These are phyloP conservation scores for Thecaphora frezii DNA, from an alignment of 1,284 basidiomycete genomes.

Conservation along the genomic window DNA sequence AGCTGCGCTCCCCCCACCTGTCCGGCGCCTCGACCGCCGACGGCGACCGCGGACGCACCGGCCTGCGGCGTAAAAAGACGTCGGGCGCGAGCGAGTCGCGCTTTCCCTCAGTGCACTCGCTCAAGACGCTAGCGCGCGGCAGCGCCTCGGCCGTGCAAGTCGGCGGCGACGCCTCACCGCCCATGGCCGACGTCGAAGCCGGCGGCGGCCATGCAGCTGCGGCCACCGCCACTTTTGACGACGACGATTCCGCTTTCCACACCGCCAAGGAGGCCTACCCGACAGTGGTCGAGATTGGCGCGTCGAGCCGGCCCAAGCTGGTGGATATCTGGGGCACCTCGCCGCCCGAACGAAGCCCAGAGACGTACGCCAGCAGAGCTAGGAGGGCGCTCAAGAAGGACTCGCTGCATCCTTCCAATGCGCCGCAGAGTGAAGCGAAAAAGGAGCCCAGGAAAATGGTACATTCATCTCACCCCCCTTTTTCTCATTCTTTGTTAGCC, in stretches of 20 bases:
- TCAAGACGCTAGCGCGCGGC: not conserved
- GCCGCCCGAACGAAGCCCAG: not conserved
- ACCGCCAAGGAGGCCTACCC: not conserved
- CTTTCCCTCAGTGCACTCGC: not conserved
- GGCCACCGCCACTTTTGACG: not conserved
- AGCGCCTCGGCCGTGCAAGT: too few species aligned
- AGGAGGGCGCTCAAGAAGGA: not conserved
- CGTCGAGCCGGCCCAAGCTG: not conserved
- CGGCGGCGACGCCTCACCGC: not conserved
- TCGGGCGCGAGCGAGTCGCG: not conserved
- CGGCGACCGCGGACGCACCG: too few species aligned
- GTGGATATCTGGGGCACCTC: not conserved
- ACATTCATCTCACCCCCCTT: too few species aligned
- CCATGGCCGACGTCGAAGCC: not conserved
- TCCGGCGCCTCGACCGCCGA: too few species aligned
- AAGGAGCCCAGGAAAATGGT: not conserved
- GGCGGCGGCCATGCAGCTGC: not conserved
- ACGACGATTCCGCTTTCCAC: not conserved
- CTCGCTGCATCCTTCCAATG: not conserved
- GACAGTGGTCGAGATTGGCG: not conserved
- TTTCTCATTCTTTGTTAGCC: too few species aligned
- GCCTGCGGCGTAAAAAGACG: not conserved
- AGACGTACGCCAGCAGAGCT: not conserved
- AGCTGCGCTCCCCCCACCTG: not conserved
- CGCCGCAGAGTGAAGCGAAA: not conserved